phyloP scores from a whole-genome alignment of 2,329 filamentous ascomycete species.

The Hymenoscyphus occultus region DNA sequence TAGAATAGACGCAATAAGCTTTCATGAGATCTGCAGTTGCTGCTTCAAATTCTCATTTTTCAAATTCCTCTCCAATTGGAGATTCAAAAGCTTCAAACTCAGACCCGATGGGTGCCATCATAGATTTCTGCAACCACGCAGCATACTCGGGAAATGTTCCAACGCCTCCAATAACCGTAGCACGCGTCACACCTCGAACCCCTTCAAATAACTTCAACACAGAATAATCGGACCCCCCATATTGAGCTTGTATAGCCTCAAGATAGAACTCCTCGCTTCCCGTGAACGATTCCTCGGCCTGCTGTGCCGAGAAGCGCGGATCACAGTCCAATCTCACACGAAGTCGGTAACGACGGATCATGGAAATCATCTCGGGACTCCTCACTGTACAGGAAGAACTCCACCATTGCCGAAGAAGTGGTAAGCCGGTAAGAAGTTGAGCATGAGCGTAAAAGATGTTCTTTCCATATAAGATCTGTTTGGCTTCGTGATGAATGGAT shows the following conservation, averaged over 20 bases:
- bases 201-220: slow-evolving; percentile 45
- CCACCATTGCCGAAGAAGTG: slow-evolving; percentile 38
- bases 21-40: too few species aligned
- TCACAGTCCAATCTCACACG: slow-evolving; percentile 48
- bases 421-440: slow-evolving; percentile 43
- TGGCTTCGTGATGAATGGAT: slow-evolving; percentile 27
- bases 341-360: slow-evolving; percentile 45
- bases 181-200: slow-evolving; percentile 44
- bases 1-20: too few species aligned
- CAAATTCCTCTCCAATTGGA: background rate
- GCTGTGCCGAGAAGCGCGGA: slow-evolving; percentile 41
- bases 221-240: slow-evolving; percentile 41
- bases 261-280: slow-evolving; percentile 46
- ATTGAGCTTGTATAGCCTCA: slow-evolving; percentile 48
- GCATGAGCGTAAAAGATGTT: slow-evolving; percentile 50
- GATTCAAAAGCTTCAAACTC: slow-evolving; percentile 21
- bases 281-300: slow-evolving; percentile 44
- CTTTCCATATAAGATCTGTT: slow-evolving; percentile 45
- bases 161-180: slow-evolving; percentile 39
- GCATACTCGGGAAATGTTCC: slow-evolving; percentile 30
- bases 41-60: too few species aligned
- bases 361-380: slow-evolving; percentile 30
- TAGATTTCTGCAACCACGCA: slow-evolving; percentile 29
- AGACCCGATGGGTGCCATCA: slow-evolving; percentile 23
- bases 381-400: slow-evolving; percentile 37